Percentiles rank a stretch among this genome's conserved stretches.
Conservation (phyloP, 257 asterid genomes). For the Buddleja alternifolia region DNA sequence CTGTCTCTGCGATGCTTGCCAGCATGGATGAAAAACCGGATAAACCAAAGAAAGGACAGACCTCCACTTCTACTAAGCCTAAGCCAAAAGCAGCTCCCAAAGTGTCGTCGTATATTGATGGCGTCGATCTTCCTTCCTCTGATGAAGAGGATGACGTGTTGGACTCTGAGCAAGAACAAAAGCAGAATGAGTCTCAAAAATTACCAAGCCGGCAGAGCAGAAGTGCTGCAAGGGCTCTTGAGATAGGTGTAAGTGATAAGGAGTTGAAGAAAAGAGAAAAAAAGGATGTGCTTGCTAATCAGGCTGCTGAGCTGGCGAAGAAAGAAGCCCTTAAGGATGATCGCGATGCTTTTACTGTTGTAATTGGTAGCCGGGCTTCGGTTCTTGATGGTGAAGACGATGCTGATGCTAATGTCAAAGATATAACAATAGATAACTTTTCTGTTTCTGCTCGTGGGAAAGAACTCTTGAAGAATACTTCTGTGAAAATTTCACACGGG, state of each 20-base stretch:
- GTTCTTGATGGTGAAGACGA: conserved; percentile 68
- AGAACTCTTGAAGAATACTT: conserved; percentile 60
- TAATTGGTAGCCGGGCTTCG: conserved; percentile 64
- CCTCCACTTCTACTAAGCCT: conserved; percentile 44
- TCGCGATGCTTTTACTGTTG: conserved; percentile 78
- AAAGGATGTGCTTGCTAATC: conserved; percentile 57
- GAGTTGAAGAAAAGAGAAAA: conserved; percentile 65
- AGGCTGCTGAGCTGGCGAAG: conserved; percentile 57
- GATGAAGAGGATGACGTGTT: conserved; percentile 62
- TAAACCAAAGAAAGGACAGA: conserved; percentile 57
- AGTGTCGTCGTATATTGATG: conserved; percentile 51
- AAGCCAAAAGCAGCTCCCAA: conserved; percentile 56
- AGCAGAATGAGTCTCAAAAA: conserved; percentile 30
- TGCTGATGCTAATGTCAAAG: conserved; percentile 78
- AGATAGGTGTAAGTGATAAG: conserved; percentile 44
- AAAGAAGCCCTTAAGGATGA: conserved; percentile 70
- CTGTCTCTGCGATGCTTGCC: conserved; percentile 69
- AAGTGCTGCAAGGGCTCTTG: conserved; percentile 43
- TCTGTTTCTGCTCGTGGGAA: conserved; percentile 76
- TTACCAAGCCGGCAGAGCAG: conserved; percentile 36
- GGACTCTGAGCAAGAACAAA: conserved; percentile 40
- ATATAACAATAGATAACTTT: conserved; percentile 62
- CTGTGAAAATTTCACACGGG: conserved; percentile 70
- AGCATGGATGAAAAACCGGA: conserved; percentile 68
- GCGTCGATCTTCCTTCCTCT: conserved; percentile 62